Evolutionary conservation across 2,329 filamentous ascomycete genomes (phyloP), one percentile per base, ranked within the genome.

Genomic region (Microthyrium microscopicum): DNA sequence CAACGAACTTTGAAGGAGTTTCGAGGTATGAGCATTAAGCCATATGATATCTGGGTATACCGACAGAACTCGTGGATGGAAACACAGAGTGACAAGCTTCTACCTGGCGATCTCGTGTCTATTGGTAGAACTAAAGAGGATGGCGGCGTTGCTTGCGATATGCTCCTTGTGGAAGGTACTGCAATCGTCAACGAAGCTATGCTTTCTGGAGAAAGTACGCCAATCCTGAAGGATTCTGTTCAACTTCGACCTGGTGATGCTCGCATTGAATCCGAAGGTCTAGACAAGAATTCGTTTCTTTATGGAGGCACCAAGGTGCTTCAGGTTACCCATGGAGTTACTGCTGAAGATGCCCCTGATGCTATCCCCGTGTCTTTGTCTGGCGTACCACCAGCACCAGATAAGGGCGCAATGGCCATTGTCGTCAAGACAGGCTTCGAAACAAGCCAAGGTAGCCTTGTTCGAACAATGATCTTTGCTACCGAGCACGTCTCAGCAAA

Each of bases 131-230:
- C 87, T 35, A 95, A 93, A 62, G 91, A 98, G 53, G 89, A 98
- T 47, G 80, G 85, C 40, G 89, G 89, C 37, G 85, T 98, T 36
- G 87, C 89, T 21, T 98, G 89, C 55, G 89, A 98, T 53, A 93
- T 98, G 77, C 63, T 98, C 33, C 59, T 98, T 29, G 77, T 98
- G 20, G 85, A 95, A 54, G 91, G 89, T 20, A 85, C 83, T 35
- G 87, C 81, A 6, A 98, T 98, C 52, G 89, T 98, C 47, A 98
- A 98, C 59, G 89, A 98, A 58, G 91, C 91, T 41, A 98, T 98
- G 89, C 69, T 98, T 46, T 98, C 89, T 3, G 89, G 89, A 41
- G 89, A 98, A 60, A 95, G 87, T 54, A 98, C 91, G 0, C 89
- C 89, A 20, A 70, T 98, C 28, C 66, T 98, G 46, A 98, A 98